Percentiles rank a stretch among this genome's conserved stretches.
Conservation (phyloP, 1,284 basidiomycete genomes). For the Malassezia nana region DNA sequence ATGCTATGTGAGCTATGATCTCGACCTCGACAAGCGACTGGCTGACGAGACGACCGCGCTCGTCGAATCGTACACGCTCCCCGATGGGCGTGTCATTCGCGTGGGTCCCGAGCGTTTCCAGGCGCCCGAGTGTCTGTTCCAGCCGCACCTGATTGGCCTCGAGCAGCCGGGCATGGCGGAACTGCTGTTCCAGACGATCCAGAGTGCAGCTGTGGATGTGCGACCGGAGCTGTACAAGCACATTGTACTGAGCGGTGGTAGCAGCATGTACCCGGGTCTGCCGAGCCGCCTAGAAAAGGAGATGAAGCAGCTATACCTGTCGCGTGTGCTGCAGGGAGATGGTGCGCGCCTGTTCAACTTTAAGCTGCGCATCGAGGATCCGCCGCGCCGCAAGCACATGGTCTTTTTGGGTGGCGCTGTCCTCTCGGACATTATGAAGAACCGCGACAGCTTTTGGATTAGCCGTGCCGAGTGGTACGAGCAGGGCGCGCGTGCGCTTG, state of each 20-base stretch:
- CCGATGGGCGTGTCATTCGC: constrained; percentile 91
- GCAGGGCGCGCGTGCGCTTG: constrained; percentile 38
- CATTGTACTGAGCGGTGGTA: constrained; percentile 87
- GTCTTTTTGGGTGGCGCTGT: constrained; percentile 86
- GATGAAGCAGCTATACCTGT: constrained; percentile 96
- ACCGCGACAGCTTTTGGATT: constrained; percentile 75
- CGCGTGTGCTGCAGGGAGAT: constrained; percentile 75
- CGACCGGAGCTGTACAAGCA: constrained; percentile 93
- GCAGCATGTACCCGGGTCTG: constrained; percentile 93
- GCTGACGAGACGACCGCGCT: constrained; percentile 93
- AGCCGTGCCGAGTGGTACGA: constrained; percentile 47
- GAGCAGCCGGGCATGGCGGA: constrained; percentile 96
- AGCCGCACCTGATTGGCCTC: constrained; percentile 91
- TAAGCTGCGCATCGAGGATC: constrained; percentile 97
- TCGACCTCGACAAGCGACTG: constrained; percentile 84
- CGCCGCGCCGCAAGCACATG: constrained; percentile 95
- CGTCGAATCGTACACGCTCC: constrained; percentile 94
- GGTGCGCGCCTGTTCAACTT: constrained; percentile 88
- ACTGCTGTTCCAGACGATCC: constrained; percentile 93
- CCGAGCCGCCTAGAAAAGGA: constrained; percentile 95
- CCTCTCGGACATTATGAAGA: constrained; percentile 91
- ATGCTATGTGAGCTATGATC: constrained; percentile 86
- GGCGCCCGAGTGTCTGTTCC: constrained; percentile 99
- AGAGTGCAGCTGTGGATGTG: constrained; percentile 78
- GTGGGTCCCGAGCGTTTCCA: constrained; percentile 98